Evolutionary conservation across 148 eudicot genomes (phyloP), one percentile per base, ranked within the genome.

Genomic region (Rhododendron ferrugineum): DNA sequence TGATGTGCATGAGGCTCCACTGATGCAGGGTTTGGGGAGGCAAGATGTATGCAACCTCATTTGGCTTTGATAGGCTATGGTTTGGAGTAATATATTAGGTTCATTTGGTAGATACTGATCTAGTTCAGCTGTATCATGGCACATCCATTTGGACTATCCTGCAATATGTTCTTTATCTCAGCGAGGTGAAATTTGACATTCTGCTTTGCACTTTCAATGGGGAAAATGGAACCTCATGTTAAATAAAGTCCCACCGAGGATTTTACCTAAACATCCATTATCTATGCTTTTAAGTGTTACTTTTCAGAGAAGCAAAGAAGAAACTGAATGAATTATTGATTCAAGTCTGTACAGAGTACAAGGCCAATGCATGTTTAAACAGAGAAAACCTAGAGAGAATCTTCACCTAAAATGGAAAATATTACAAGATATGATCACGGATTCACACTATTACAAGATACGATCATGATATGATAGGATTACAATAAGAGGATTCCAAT

Each of bases 171-270:
- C 32, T 46, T n/a, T 42, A 40, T 23, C 80, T 77, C 14, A 52
- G 56, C 15, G 32, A 77, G 50, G 52, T 77, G 80, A 76, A 42
- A 42, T 77, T 76, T 77, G 26, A 42, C 54, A n/a, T 78, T 78
- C n/a, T 22, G 73, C 80, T 77, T 22, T 77, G 30, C 49, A 23
- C 80, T 22, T 46, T n/a, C 15, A 44, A 78, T 78, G 80, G 80
- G 47, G 80, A 75, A 46, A 78, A 44, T n/a, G 80, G 80, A 78
- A 23, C 80, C 80, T 78, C 13, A 11, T 26, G 14, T 66, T 66
- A 32, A 26, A 26, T 26, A 22, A 75, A 75, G 79, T 75, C 1
- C 23, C 49, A 40, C 9, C 0, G 49, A 37, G 49, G 49, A 75
- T 75, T 20, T 75, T 36, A 16, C 47, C 79, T 75, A 75, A 40